Percentiles rank a stretch among this genome's conserved stretches.
These are phyloP conservation scores for Solanum chmielewskii DNA, from an alignment of 257 asterid species.

Conservation along the genomic window DNA sequence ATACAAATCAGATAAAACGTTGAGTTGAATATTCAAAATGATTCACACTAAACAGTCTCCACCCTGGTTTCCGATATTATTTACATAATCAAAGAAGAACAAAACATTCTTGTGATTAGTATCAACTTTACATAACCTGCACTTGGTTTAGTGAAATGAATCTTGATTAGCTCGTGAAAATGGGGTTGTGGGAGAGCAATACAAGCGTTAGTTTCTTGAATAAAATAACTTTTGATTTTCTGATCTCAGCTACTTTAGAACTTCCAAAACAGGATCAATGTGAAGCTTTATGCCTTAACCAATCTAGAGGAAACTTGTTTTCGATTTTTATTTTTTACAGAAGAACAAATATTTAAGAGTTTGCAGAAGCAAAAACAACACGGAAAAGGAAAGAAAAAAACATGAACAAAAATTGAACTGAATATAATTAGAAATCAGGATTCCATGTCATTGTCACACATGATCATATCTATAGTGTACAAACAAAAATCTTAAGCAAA, in stretches of 20 bases:
- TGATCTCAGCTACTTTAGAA: background rate
- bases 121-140: background rate
- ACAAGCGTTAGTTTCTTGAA: background rate
- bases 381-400: background rate
- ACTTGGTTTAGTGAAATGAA: background rate
- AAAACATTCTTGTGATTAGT: background rate
- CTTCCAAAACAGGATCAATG: background rate
- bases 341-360: background rate
- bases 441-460: background rate
- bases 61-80: background rate
- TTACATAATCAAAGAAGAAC: background rate
- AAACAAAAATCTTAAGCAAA: background rate
- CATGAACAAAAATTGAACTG: background rate
- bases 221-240: background rate
- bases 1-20: background rate
- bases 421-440: background rate
- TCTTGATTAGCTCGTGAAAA: background rate
- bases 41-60: background rate
- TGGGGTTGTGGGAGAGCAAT: background rate
- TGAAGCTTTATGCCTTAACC: background rate
- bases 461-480: background rate
- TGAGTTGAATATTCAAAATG: background rate
- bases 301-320: background rate
- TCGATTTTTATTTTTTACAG: background rate
- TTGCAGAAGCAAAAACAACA: background rate